Evolutionary conservation across 345 rosid genomes (phyloP).

Genomic region (Limnanthes douglasii): DNA sequence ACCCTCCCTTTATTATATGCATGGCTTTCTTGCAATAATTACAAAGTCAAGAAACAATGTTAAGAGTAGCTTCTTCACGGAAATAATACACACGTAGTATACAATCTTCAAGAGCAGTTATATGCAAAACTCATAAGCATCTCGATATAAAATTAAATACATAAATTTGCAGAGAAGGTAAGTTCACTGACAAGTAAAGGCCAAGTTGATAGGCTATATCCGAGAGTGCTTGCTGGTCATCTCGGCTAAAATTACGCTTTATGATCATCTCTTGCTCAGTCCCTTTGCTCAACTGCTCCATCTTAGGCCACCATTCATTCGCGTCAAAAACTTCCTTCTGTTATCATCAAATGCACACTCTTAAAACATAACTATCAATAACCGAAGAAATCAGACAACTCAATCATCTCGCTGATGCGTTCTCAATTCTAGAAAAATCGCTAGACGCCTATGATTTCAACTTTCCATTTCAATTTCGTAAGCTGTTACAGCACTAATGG

Average conservation of each 20-base stretch:
- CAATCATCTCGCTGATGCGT: no score
- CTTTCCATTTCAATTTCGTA: not conserved
- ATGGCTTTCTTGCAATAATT: constrained; percentile 68
- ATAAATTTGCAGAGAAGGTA: not conserved
- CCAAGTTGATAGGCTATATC: constrained; percentile 68
- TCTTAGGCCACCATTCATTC: constrained; percentile 80
- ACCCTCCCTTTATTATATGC: constrained; percentile 82
- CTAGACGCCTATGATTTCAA: not conserved
- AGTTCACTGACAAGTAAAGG: constrained; percentile 68
- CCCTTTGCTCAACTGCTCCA: constrained; percentile 48
- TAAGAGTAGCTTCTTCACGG: constrained; percentile 2
- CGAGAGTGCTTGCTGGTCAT: constrained; percentile 50
- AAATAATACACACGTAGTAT: not conserved
- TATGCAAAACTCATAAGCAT: not conserved
- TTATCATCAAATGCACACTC: not conserved
- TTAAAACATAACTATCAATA: not conserved
- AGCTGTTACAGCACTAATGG: not conserved
- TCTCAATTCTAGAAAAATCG: not conserved
- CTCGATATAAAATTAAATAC: not conserved
- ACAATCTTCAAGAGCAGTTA: not conserved
- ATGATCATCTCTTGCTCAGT: constrained; percentile 68
- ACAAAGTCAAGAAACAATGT: constrained; percentile 10
- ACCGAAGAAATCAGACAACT: no score
- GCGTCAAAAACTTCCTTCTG: constrained; percentile 80
- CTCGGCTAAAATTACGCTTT: constrained; percentile 49